A percentile compares a stretch with the other conserved stretches of the same genome.
Conservation (phyloP, 495 filamentous ascomycete species). For the Paragyromitra xinjiangensis region DNA sequence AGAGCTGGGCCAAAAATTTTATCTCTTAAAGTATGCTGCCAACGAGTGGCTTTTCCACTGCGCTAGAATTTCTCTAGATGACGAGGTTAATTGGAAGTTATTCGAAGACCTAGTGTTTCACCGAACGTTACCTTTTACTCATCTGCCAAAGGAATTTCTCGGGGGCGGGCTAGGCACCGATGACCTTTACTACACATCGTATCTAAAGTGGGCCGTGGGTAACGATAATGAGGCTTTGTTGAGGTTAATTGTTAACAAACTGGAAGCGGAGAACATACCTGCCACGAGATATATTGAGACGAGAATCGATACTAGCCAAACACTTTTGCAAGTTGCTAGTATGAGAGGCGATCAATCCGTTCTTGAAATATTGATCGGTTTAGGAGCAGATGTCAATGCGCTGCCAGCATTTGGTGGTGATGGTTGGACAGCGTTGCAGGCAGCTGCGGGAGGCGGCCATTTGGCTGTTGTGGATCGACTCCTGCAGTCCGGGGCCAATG, state of each 20-base stretch:
- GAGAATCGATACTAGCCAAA: not conserved
- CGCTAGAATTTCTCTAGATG: slow-evolving; percentile 20
- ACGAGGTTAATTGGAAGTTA: slow-evolving; percentile 20
- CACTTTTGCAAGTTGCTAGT: slow-evolving; percentile 6
- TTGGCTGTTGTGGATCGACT: not conserved
- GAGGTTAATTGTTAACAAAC: not conserved
- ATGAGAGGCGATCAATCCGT: not conserved
- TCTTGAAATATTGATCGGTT: not conserved
- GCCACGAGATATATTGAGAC: not conserved
- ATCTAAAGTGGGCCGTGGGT: slow-evolving; percentile 17
- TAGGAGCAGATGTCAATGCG: slow-evolving; percentile 21
- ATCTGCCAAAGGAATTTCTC: slow-evolving; percentile 26
- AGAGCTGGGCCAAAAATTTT: slow-evolving; percentile 43
- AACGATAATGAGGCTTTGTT: slow-evolving; percentile 33
- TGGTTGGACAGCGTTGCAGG: slow-evolving; percentile 11
- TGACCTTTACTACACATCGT: not conserved
- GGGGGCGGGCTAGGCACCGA: not conserved
- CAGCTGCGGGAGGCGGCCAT: slow-evolving; percentile 8
- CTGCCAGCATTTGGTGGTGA: not conserved
- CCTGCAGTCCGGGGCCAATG: not conserved
- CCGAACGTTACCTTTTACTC: slow-evolving; percentile 12
- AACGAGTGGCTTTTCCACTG: slow-evolving; percentile 56
- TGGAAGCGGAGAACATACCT: slow-evolving; percentile 1
- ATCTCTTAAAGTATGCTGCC: slow-evolving; percentile 53
- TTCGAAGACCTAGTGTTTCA: slow-evolving; percentile 18